Percentiles rank a stretch among this genome's conserved stretches.
Evolutionary conservation across 495 filamentous ascomycete species (phyloP).

Genomic region (Neurospora sp.): DNA sequence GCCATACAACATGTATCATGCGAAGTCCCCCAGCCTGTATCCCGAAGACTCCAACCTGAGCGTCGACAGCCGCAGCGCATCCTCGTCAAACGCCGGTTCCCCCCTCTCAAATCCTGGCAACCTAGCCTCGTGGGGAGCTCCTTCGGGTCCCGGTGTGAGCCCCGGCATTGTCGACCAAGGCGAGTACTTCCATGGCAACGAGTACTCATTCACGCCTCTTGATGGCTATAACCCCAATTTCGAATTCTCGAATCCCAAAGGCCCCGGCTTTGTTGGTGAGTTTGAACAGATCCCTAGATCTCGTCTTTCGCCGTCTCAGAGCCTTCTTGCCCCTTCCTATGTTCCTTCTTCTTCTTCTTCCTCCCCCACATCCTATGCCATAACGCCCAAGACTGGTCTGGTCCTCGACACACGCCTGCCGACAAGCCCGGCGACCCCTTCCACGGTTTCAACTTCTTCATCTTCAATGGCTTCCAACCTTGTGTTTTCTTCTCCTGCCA

Average conservation of each 20-base stretch:
- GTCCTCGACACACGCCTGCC: conserved; percentile 25
- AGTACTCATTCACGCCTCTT: conserved; percentile 42
- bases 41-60: conserved; percentile 51
- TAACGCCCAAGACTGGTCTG: conserved; percentile 11
- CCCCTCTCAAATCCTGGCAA: conserved; percentile 60
- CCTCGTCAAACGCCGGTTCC: conserved; percentile 75
- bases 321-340: conserved; percentile 10
- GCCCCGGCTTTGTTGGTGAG: conserved; percentile 68
- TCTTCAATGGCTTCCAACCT: conserved; percentile 19
- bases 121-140: conserved; percentile 44
- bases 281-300: conserved; percentile 34
- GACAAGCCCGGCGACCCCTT: conserved; percentile 19
- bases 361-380: conserved; percentile 19
- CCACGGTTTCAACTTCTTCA: conserved; percentile 16
- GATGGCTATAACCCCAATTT: conserved; percentile 43
- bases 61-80: conserved; percentile 67
- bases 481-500: conserved; percentile 41
- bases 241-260: conserved; percentile 47
- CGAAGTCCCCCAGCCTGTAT: conserved; percentile 31
- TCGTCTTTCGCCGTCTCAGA: conserved; percentile 6
- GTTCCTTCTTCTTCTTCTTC: conserved; percentile 22
- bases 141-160: conserved; percentile 50
- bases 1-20: conserved; percentile 25
- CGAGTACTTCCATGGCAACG: conserved; percentile 45
- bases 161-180: conserved; percentile 59